Conservation (phyloP, 2,329 filamentous ascomycete species). For the Arthrinium phaeospermum region DNA sequence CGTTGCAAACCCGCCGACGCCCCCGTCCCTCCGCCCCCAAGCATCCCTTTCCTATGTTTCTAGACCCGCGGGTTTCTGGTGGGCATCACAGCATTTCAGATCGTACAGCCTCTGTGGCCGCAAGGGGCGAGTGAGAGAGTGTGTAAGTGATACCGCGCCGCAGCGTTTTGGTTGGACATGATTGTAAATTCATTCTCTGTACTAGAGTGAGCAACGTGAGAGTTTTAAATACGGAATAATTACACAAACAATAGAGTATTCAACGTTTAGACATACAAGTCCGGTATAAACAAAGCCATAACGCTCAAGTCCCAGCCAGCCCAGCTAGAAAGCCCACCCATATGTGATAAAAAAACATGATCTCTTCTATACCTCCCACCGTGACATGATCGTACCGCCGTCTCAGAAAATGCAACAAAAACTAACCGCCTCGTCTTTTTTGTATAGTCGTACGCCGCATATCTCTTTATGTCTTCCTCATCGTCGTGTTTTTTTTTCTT, state of each 20-base stretch:
- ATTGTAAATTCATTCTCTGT: not conserved
- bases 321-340: not conserved
- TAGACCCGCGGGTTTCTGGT: not conserved
- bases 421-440: conserved; percentile 4
- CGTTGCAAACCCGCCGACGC: not conserved
- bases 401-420: conserved; percentile 16
- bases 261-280: not conserved
- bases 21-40: not conserved
- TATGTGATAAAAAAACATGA: not conserved
- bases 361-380: conserved; percentile 7
- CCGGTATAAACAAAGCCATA: not conserved
- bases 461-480: not conserved
- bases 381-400: conserved; percentile 3
- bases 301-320: not conserved
- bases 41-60: not conserved
- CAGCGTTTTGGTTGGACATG: not conserved
- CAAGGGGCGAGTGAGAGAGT: not conserved
- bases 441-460: not conserved
- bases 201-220: not conserved
- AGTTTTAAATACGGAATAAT: not conserved
- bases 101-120: too few species aligned
- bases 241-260: conserved; percentile 1
- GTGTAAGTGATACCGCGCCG: not conserved
- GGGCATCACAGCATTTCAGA: not conserved
- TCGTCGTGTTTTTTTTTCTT: not conserved